Evolutionary conservation across 1,284 basidiomycete species (phyloP), one percentile per base, ranked within the genome.

Genomic region (Taiwanofungus camphoratus): DNA sequence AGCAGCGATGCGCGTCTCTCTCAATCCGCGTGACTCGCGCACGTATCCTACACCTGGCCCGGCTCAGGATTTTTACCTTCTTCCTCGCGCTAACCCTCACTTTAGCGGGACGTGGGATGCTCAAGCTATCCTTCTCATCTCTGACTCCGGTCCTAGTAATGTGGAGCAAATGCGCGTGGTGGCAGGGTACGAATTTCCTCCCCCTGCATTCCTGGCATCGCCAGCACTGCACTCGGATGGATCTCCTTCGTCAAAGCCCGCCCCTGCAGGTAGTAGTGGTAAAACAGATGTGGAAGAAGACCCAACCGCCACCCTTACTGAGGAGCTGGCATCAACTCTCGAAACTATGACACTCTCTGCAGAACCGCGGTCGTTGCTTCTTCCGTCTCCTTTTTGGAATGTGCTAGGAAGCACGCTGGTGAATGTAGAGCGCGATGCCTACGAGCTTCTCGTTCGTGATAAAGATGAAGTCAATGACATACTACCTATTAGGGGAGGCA

Each of bases 21-120:
- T 91, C 6, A 59, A 68, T 2, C 76, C 81, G 2, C 69, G 67
- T 2, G 73, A 79, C 30, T 69, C 74, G 2, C 77, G 77, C 44
- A 74, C 78, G 42, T 92, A 90, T 53, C 66, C 71, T 5, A 79
- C 81, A 0, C 57, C 65, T 5, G 77, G 79, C 1, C 63, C 78
- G 0, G 73, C 83, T 4, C 84, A 93, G 55, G 92, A 95, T 57
- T 92, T 88, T 58, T 60, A 89, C 9, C 71, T 93, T 16, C 60
- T 92, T 13, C 87, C 92, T 0, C 73, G 76, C 37, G 66, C 70
- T 21, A 87, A 63, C 47, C 90, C 91, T 1, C 85, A 92, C 61
- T 87, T 84, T 58, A 66, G 71, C 32, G 77, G 82, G 8, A 65
- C 73, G 8, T 82, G 74, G 59, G 89, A 94, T 59, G 84, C 91